These are phyloP conservation scores for Ceratobasidium sp. DNA, from an alignment of 1,284 basidiomycete genomes.

Conservation along the genomic window DNA sequence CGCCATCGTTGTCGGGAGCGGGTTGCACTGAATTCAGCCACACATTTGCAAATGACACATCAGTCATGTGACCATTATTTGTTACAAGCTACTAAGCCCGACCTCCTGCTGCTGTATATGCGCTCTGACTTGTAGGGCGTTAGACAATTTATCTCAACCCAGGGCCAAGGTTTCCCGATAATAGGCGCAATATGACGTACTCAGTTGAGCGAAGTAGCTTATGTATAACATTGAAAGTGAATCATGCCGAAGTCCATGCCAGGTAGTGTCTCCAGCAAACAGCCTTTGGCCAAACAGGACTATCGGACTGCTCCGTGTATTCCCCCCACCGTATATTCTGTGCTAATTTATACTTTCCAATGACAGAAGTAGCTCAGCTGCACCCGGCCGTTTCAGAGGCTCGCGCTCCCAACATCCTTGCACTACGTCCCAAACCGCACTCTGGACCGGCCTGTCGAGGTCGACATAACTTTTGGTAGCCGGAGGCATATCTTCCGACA, in stretches of 20 bases:
- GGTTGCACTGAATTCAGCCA: background rate
- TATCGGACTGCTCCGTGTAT: too few species aligned
- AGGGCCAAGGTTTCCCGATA: background rate
- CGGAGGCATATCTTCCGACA: background rate
- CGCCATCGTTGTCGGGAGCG: background rate
- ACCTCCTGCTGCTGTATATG: too few species aligned
- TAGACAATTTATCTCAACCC: background rate
- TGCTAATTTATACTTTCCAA: background rate
- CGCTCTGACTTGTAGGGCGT: background rate
- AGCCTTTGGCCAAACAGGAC: too few species aligned
- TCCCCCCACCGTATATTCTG: too few species aligned
- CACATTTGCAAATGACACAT: background rate
- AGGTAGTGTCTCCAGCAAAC: too few species aligned
- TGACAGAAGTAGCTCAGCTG: background rate
- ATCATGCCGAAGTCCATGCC: too few species aligned
- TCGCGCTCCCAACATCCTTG: slow-evolving; percentile 8
- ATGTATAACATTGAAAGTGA: too few species aligned
- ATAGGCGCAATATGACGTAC: background rate
- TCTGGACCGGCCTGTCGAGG: background rate
- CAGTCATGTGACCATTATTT: background rate
- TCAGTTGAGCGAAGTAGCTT: background rate
- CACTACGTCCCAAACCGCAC: background rate
- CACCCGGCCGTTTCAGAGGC: background rate
- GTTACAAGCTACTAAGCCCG: too few species aligned
- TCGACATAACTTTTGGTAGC: background rate